A percentile compares a stretch with the other conserved stretches of the same genome.
phyloP scores from a whole-genome alignment of 208 protist species.

The Strigomonas galati region DNA sequence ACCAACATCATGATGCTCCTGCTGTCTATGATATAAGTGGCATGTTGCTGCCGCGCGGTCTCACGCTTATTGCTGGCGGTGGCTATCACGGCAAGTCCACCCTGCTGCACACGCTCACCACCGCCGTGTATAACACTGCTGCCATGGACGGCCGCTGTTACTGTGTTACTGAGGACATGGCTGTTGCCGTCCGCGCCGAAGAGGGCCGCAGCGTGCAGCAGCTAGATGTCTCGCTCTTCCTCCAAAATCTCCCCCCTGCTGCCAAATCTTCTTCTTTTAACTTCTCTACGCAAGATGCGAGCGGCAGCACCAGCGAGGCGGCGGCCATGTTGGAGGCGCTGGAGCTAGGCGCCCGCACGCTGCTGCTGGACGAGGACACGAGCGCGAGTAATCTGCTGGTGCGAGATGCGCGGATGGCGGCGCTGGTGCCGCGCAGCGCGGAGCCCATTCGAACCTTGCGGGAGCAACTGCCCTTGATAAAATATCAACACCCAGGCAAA shows the following conservation, averaged over 20 bases:
- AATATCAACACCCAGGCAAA: no score
- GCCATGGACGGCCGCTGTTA: conserved; percentile 91
- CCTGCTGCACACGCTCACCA: conserved; percentile 85
- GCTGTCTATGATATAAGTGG: conserved; percentile 50
- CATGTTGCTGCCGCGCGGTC: conserved; percentile 88
- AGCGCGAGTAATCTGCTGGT: conserved; percentile 97
- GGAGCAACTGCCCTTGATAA: conserved; percentile 58
- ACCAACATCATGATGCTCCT: no score
- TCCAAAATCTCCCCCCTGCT: conserved; percentile 81
- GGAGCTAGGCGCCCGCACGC: conserved; percentile 78
- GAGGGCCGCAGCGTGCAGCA: conserved; percentile 84
- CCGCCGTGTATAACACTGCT: conserved; percentile 94
- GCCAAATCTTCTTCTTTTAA: no score
- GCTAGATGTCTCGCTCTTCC: conserved; percentile 94
- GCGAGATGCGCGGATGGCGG: conserved; percentile 86
- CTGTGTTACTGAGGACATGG: conserved; percentile 78
- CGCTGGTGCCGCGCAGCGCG: conserved; percentile 76
- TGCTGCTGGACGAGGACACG: conserved; percentile 96
- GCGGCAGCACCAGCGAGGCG: conserved; percentile 91
- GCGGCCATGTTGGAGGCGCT: conserved; percentile 93
- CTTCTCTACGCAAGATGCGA: conserved; percentile 80
- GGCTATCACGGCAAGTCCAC: conserved; percentile 97
- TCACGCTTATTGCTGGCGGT: conserved; percentile 95
- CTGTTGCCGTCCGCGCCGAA: conserved; percentile 93
- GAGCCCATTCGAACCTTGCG: conserved; percentile 95